Evolutionary conservation across 2,329 filamentous ascomycete genomes (phyloP).

Genomic region (Tolypocladium tundrense): DNA sequence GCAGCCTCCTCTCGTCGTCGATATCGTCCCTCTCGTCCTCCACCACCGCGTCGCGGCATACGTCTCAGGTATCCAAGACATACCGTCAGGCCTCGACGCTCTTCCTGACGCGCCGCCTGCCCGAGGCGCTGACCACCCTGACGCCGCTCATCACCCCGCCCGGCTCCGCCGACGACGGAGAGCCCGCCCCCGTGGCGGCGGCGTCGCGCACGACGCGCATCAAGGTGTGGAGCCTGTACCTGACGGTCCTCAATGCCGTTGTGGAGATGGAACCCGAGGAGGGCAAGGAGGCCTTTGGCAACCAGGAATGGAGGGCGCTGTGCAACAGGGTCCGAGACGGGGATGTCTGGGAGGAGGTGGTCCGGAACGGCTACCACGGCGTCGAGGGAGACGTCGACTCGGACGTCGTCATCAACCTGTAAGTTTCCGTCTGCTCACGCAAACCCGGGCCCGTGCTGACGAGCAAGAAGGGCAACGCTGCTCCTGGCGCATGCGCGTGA

Average conservation of each 20-base stretch:
- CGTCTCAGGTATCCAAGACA: conserved; percentile 74
- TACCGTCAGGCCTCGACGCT: conserved; percentile 92
- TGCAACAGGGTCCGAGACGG: conserved; percentile 81
- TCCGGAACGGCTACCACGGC: conserved; percentile 77
- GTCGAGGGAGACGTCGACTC: conserved; percentile 85
- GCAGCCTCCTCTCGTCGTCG: conserved; percentile 50
- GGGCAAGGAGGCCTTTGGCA: conserved; percentile 80
- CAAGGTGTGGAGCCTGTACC: conserved; percentile 95
- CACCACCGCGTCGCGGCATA: conserved; percentile 48
- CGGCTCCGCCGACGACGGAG: conserved; percentile 36
- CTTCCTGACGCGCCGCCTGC: conserved; percentile 85
- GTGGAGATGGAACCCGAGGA: conserved; percentile 83
- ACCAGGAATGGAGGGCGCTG: conserved; percentile 71
- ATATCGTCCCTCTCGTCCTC: conserved; percentile 59
- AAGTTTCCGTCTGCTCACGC: conserved; percentile 18
- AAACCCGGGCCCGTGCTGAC: not conserved
- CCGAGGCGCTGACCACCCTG: conserved; percentile 79
- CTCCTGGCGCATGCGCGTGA: conserved; percentile 81
- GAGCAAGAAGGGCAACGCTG: conserved; percentile 60
- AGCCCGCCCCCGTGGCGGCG: conserved; percentile 63
- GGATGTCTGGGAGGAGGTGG: conserved; percentile 88
- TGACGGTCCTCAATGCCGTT: conserved; percentile 86
- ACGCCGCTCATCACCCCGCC: conserved; percentile 66
- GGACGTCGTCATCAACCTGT: conserved; percentile 88
- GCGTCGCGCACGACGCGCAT: conserved; percentile 76